These are phyloP conservation scores for Mycena leptocephala DNA, from an alignment of 768 basidiomycete genomes.

Conservation along the genomic window DNA sequence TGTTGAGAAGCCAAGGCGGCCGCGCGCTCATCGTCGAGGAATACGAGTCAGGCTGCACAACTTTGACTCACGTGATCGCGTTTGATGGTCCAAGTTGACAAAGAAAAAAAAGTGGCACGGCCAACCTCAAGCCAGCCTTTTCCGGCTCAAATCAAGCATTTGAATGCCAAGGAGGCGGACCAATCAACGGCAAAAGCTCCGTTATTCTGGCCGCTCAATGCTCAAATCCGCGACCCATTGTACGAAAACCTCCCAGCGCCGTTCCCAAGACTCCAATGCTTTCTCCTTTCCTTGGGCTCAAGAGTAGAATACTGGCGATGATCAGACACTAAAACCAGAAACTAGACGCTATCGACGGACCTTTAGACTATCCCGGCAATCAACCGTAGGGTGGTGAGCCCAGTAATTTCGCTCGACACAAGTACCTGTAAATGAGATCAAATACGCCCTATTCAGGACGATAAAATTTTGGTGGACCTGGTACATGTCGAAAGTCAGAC, in stretches of 20 bases:
- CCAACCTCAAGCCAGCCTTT: too few relatives aligned
- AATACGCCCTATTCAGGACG: not conserved
- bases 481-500: slow-evolving; percentile 84
- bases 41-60: too few relatives aligned
- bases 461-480: slow-evolving; percentile 60
- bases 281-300: slow-evolving; percentile 59
- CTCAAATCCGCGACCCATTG: slow-evolving; percentile 26
- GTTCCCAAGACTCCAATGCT: slow-evolving; percentile 62
- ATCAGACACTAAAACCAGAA: not conserved
- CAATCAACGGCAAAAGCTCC: too few relatives aligned
- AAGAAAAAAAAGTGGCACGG: too few relatives aligned
- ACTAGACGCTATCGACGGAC: not conserved
- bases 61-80: too few relatives aligned
- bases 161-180: too few relatives aligned
- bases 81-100: too few relatives aligned
- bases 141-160: too few relatives aligned
- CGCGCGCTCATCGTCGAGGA: too few relatives aligned
- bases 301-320: slow-evolving; percentile 62
- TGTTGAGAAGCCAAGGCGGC: too few relatives aligned
- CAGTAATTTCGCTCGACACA: slow-evolving; percentile 77
- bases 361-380: slow-evolving; percentile 78
- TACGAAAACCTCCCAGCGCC: slow-evolving; percentile 63
- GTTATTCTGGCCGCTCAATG: too few relatives aligned
- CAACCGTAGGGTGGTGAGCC: slow-evolving; percentile 72
- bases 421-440: slow-evolving; percentile 61